These are phyloP conservation scores for Zychaea mexicana DNA, from an alignment of 371 early-diverging fungal species.

Conservation along the genomic window DNA sequence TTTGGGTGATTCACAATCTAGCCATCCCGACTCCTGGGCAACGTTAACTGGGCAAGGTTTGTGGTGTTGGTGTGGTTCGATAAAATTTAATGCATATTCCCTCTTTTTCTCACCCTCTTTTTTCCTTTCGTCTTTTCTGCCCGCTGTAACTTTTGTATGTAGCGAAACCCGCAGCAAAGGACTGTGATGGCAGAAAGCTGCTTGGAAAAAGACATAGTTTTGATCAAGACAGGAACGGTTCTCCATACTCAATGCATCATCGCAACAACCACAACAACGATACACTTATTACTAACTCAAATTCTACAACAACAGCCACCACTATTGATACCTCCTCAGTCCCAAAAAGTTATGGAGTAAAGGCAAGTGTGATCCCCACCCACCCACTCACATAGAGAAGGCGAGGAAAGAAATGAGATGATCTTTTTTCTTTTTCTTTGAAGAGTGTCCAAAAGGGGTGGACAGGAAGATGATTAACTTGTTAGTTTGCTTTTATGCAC, in stretches of 20 bases:
- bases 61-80: conserved; percentile 1
- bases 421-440: background rate
- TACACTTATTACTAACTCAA: background rate
- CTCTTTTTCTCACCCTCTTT: background rate
- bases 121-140: background rate
- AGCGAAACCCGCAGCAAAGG: conserved; percentile 1
- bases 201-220: conserved; percentile 2
- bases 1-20: conserved; percentile 17
- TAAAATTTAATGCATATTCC: background rate
- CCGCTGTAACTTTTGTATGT: background rate
- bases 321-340: background rate
- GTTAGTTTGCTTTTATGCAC: background rate
- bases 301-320: background rate
- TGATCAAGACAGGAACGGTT: background rate
- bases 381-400: too few relatives aligned
- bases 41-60: conserved; percentile 5
- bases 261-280: background rate
- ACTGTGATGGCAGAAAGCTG: conserved; percentile 1
- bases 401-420: background rate
- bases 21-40: conserved; percentile 6
- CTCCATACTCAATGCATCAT: background rate
- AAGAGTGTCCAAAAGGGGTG: too few relatives aligned
- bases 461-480: background rate
- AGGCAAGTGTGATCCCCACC: too few relatives aligned
- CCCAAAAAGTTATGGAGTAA: background rate